Base-by-base conservation (phyloP, 352 stramenopile species). In the Blastocystis sp. region DNA sequence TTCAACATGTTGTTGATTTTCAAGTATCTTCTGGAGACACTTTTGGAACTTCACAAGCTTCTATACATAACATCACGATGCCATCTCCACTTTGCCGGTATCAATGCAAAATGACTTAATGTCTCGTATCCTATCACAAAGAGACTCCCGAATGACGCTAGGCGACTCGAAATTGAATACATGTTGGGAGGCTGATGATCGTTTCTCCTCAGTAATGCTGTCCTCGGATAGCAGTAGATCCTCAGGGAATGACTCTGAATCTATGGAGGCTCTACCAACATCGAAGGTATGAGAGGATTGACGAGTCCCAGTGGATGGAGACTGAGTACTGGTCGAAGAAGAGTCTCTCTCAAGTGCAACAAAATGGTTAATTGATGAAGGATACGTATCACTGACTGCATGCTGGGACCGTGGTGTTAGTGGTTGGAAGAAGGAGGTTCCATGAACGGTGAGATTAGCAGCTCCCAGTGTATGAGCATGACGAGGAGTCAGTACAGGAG, bases 11-110 rank as follows among this genome's bases (percentile, higher is more conserved):
- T 52, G 14, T n/a, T 80, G 14, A 14, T 29, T 80, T 24, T 80
- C 39, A 49, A 80, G 37, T 16, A 80, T 24, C 32, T 29, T 80
- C 49, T 80, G 69, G 27, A 80, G 43, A 6, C 39, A 11, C 19
- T 24, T 80, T 19, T 80, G 69, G 43, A 80, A 80, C 16, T n/a
- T 39, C 3, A 27, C 32, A 49, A 80, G 21, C 42, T 49, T 37
- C 69, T 80, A 37, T 21, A 35, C 27, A 21, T 35, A 14, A 39
- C 2, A 24, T 63, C 27, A 2, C 24, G 16, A 43, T 24, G 3
- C 39, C 21, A 73, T 0, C 7, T 46, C 29, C 3, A 73, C 61
- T 12, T 73, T 43, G 16, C 46, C 46, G 14, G 61, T 24, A 43
- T 39, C 32, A 16, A 51, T 51, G 16, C 69, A 59, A 54, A 80